Percentiles rank a stretch among this genome's conserved stretches.
These are phyloP conservation scores for Fusarium transvaalense DNA, from an alignment of 2,329 filamentous ascomycete species.

Conservation along the genomic window DNA sequence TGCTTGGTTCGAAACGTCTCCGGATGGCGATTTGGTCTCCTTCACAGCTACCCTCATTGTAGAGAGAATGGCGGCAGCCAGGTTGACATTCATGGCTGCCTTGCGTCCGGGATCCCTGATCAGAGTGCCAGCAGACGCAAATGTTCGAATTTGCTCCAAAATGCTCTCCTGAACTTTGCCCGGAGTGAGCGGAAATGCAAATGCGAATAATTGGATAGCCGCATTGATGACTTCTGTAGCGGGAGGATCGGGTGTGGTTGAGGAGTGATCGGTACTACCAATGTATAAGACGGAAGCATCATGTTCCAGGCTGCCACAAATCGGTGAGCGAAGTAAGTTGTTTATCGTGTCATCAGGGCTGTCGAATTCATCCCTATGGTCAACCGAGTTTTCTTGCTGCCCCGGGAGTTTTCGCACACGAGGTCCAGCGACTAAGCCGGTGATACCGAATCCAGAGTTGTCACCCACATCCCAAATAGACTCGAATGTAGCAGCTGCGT, in stretches of 20 bases:
- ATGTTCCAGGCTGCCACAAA: constrained; percentile 88
- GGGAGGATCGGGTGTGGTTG: constrained; percentile 76
- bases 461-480: constrained; percentile 95
- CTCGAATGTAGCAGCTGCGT: constrained; percentile 89
- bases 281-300: constrained; percentile 87
- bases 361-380: constrained; percentile 62
- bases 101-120: constrained; percentile 89
- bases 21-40: constrained; percentile 79
- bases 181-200: constrained; percentile 88
- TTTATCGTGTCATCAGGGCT: constrained; percentile 76
- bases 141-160: constrained; percentile 91
- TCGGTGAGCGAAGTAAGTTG: constrained; percentile 72
- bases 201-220: constrained; percentile 92
- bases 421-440: constrained; percentile 84
- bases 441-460: constrained; percentile 94
- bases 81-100: constrained; percentile 90
- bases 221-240: constrained; percentile 95
- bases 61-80: constrained; percentile 83
- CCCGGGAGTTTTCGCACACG: constrained; percentile 77
- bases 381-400: constrained; percentile 67
- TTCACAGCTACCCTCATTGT: constrained; percentile 86
- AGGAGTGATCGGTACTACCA: constrained; percentile 59
- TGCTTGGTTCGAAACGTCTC: constrained; percentile 78
- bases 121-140: constrained; percentile 82
- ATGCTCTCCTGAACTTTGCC: constrained; percentile 96